Conservation (phyloP, 306 rosid species). For the Pueraria montana region DNA sequence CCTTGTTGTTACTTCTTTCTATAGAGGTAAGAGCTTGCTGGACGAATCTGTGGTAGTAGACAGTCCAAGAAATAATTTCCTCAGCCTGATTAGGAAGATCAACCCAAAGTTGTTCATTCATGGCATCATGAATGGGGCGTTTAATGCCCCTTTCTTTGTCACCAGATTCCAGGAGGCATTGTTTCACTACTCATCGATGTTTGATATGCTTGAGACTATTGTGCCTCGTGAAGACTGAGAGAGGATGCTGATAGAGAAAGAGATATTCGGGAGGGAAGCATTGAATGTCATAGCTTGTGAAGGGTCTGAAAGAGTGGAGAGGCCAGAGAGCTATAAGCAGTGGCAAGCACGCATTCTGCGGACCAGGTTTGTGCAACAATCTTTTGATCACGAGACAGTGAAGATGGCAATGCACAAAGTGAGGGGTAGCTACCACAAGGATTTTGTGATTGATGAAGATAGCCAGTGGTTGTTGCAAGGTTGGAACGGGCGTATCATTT, state of each 20-base stretch:
- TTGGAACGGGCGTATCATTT: conserved; percentile 11
- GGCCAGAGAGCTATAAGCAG: conserved; percentile 7
- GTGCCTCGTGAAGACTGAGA: conserved; percentile 15
- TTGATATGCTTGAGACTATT: conserved; percentile 11
- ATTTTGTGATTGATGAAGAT: conserved; percentile 6
- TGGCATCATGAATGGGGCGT: not conserved
- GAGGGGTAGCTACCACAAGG: conserved; percentile 13
- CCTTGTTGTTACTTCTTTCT: conserved; percentile 15
- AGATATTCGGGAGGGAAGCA: not conserved
- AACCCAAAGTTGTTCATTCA: conserved; percentile 12
- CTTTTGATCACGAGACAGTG: not conserved
- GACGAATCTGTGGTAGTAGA: conserved; percentile 8
- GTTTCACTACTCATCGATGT: conserved; percentile 1
- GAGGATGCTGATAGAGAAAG: conserved; percentile 27
- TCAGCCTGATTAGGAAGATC: not conserved
- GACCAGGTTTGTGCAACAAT: not conserved
- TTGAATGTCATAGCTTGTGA: conserved; percentile 22
- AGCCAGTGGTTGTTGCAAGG: conserved; percentile 13
- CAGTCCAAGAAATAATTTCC: not conserved
- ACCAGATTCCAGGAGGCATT: conserved; percentile 18
- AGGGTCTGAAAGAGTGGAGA: conserved; percentile 15
- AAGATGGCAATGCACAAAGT: conserved; percentile 21
- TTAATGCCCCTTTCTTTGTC: conserved; percentile 16
- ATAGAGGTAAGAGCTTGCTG: conserved; percentile 2
- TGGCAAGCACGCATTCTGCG: conserved; percentile 11